These are phyloP conservation scores for Hyaloscypha hepaticicola DNA, from an alignment of 495 filamentous ascomycete genomes.

Conservation along the genomic window DNA sequence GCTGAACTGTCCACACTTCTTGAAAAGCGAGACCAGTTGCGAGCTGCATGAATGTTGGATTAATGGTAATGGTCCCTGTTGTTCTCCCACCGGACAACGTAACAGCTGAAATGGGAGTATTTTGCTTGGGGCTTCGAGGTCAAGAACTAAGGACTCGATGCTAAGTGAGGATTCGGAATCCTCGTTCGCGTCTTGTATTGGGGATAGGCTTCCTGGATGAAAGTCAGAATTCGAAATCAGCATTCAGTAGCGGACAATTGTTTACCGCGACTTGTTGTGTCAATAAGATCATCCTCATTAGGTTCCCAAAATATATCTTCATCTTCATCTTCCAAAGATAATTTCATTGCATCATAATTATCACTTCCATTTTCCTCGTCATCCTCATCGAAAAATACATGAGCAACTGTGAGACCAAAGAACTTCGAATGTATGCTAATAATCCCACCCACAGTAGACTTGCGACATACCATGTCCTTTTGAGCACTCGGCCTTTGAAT, in stretches of 20 bases:
- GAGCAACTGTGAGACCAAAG: slow-evolving; percentile 13
- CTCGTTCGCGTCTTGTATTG: not conserved
- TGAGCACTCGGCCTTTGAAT: not conserved
- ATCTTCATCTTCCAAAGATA: not conserved
- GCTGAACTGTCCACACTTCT: not conserved
- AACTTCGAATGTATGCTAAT: not conserved
- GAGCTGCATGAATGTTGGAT: not conserved
- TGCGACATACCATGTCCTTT: not conserved
- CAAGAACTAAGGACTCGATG: no score
- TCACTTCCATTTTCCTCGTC: not conserved
- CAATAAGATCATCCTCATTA: not conserved
- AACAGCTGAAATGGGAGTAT: no score
- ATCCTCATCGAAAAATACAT: slow-evolving; percentile 3
- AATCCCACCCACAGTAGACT: slow-evolving; percentile 16
- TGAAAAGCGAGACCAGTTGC: not conserved
- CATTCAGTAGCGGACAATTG: not conserved
- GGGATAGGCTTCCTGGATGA: not conserved
- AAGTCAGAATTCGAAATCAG: not conserved
- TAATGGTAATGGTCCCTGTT: not conserved
- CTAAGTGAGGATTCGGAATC: no score
- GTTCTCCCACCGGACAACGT: not conserved
- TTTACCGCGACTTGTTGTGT: slow-evolving; percentile 1
- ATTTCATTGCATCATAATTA: not conserved
- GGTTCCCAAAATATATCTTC: no score
- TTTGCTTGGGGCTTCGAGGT: no score